Evolutionary conservation across 1,284 basidiomycete genomes (phyloP), one percentile per base, ranked within the genome.

Genomic region (Wallemia ichthyophaga): DNA sequence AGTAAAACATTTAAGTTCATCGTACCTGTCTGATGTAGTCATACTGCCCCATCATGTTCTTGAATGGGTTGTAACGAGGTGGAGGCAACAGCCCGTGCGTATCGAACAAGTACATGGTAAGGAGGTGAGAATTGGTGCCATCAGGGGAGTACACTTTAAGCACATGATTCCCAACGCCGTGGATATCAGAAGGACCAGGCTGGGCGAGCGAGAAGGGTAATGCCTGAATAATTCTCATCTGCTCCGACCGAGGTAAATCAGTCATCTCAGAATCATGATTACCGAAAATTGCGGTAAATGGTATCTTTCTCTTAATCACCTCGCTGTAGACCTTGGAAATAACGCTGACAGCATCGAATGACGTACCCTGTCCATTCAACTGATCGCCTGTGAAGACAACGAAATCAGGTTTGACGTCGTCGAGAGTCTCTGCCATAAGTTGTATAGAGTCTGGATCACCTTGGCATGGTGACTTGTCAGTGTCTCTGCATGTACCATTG

Each of bases 241-340:
- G 80, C 69, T 66, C 66, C 3, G 75, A 76, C 62, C 78, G 75
- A 1, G 58, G 58, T 23, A 60, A 58, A 58, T 72, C 71, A 1
- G 79, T 79, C 13, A 69, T 70, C 62, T 80, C 76, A 64, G 88
- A 83, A 65, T 92, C 88, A 67, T 95, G 91, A 66, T 98, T 95
- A 1, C 91, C 86, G 67, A 94, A 85, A 2, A 95, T 77, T 0
- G 81, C 83, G 1, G 85, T 79, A 85, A 88, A 98, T 0, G 88
- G 82, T 27, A 94, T 83, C 56, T 75, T 70, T 25, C 82, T 77
- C 15, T 80, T 76, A 11, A 83, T 83, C 81, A 83, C 63, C 80
- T 78, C 1, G 82, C 74, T 63, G n/a, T 48, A 21, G 3, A 48
- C 37, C n/a, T 48, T 48, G 37, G 37, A 13, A 3, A 48, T 17